A percentile compares a stretch with the other conserved stretches of the same genome.
Evolutionary conservation across 129 eudicot genomes (phyloP).

Genomic region (Flaveria ramosissima): DNA sequence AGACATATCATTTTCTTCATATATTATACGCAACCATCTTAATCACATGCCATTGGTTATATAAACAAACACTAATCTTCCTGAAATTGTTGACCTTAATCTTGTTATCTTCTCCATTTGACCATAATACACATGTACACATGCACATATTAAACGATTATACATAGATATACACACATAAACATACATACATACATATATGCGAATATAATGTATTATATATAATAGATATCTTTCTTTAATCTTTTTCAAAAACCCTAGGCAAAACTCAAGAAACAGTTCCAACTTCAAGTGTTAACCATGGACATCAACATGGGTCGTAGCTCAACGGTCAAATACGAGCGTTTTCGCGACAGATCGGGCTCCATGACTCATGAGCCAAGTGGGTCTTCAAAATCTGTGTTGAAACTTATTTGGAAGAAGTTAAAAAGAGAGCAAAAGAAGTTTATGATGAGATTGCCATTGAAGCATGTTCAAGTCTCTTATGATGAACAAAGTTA

Average conservation of each 20-base stretch:
- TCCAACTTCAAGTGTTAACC: conserved; percentile 20
- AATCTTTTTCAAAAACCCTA: conserved; percentile 21
- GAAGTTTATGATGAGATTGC: conserved; percentile 35
- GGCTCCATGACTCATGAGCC: conserved; percentile 19
- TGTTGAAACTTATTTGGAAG: conserved; percentile 50
- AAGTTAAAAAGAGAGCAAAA: conserved; percentile 44
- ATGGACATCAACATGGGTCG: conserved; percentile 33
- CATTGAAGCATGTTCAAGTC: conserved; percentile 29
- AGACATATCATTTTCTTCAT: neutral
- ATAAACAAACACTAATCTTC: conserved; percentile 17
- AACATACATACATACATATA: no score
- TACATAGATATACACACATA: no score
- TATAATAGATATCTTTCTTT: neutral
- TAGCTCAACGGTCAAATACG: conserved; percentile 27
- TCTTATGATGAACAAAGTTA: conserved; percentile 45
- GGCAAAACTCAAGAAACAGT: conserved; percentile 12
- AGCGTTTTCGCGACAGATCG: conserved; percentile 3
- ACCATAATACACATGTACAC: neutral
- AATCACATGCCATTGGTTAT: conserved; percentile 26
- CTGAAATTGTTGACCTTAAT: conserved; percentile 34
- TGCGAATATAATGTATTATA: no score
- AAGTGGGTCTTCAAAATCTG: conserved; percentile 33
- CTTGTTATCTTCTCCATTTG: conserved; percentile 28
- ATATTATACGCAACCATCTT: conserved; percentile 16
- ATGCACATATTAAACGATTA: neutral